Evolutionary conservation across 179 eudicot species (phyloP).

Genomic region (Vitellaria paradoxa): DNA sequence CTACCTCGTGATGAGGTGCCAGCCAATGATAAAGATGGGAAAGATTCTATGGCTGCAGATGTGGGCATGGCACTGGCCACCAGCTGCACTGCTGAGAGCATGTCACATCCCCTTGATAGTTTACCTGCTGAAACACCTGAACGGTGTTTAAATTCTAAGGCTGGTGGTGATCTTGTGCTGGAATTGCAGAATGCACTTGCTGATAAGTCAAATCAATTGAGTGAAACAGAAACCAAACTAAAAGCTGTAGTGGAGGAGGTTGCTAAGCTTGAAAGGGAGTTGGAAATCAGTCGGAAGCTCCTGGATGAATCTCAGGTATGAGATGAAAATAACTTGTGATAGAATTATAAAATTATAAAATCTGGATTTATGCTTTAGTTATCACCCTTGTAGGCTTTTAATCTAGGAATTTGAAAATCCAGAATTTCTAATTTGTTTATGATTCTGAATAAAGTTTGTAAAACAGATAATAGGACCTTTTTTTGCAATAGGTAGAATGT

Average conservation of each 20-base stretch:
- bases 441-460: too few species aligned
- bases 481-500: too few species aligned
- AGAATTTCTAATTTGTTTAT: too few species aligned
- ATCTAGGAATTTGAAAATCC: too few species aligned
- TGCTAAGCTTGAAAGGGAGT: constrained; percentile 62
- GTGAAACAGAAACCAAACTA: constrained; percentile 58
- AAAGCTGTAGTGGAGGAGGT: constrained; percentile 60
- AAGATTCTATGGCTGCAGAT: constrained; percentile 32
- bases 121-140: constrained; percentile 35
- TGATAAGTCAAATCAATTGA: constrained; percentile 62
- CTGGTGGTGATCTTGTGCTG: constrained; percentile 41
- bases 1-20: constrained; percentile 62
- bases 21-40: constrained; percentile 40
- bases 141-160: constrained; percentile 36
- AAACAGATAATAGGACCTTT: too few species aligned
- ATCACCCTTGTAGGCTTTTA: too few species aligned
- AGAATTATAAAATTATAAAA: too few species aligned
- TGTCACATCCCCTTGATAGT: constrained; percentile 28
- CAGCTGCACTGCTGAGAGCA: constrained; percentile 46
- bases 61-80: constrained; percentile 29
- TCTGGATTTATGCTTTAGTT: too few species aligned
- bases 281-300: constrained; percentile 78
- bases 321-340: neutral
- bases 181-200: constrained; percentile 60
- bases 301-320: constrained; percentile 97